Evolutionary conservation across 1,284 basidiomycete genomes (phyloP), one percentile per base, ranked within the genome.

Genomic region (Puccinia coronata): DNA sequence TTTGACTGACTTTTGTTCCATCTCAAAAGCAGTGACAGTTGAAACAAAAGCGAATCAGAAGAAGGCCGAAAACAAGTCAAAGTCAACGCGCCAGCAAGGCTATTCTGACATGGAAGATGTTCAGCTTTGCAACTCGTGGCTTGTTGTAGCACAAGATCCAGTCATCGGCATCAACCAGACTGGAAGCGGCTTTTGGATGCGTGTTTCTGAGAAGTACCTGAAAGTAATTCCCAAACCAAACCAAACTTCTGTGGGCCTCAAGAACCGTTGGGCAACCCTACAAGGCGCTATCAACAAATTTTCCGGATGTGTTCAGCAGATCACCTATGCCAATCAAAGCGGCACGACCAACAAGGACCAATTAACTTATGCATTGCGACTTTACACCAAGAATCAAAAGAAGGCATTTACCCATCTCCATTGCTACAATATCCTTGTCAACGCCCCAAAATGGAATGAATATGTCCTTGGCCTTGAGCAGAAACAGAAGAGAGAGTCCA

Each of bases 201-300:
- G 25, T 11, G 63, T 67, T 20, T 20, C 20, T 14, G 43, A 41
- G 16, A 41, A 41, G 20, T 67, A 43, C 36, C 23, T 39, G 8
- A 41, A 47, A 14, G 8, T 1, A 2, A 47, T 39, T 11, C 63
- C 63, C 16, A 23, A 41, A 23, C 20, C 36, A 2, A 6, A 11
- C 1, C 63, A 43, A 67, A 67, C 63, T 14, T 1, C 43, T 1
- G 25, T 36, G 6, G 36, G 57, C 39, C 36, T 75, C 9, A 61
- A 75, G 53, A 43, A 20, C 4, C 39, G 57, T 16, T 75, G 55
- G 73, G 34, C 39, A 12, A 20, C 36, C 47, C 53, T 75, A 47
- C 53, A 75, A 20, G 53, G 14, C 20, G 20, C 55, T 11, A 20
- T 75, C 39, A 61, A 57, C n/a, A 75, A 75, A 25, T 75, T 75